phyloP scores from a whole-genome alignment of 208 protist genomes.

The Crithidia bombi region DNA sequence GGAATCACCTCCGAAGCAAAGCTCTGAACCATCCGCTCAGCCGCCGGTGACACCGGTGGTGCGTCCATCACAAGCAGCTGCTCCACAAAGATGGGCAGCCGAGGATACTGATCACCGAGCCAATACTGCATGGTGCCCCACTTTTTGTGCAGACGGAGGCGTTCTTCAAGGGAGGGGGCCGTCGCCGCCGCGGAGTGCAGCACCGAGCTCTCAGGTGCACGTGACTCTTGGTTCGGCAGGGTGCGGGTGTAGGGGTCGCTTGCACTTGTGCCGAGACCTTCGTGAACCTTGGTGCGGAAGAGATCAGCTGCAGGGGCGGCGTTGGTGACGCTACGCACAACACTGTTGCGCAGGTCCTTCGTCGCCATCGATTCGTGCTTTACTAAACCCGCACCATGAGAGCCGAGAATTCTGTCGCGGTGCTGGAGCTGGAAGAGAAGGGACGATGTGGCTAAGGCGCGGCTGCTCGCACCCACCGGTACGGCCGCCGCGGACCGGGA shows the following conservation, averaged over 20 bases:
- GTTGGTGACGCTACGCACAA: slow-evolving; percentile 35
- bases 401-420: slow-evolving; percentile 54
- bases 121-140: slow-evolving; percentile 80
- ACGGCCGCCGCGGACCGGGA: not conserved
- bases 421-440: slow-evolving; percentile 48
- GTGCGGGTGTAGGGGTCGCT: slow-evolving; percentile 80
- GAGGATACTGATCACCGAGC: slow-evolving; percentile 61
- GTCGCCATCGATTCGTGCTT: slow-evolving; percentile 63
- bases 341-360: slow-evolving; percentile 16
- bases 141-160: slow-evolving; percentile 28
- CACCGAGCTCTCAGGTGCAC: slow-evolving; percentile 63
- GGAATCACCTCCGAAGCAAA: slow-evolving; percentile 64
- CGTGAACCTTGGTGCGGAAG: slow-evolving; percentile 72
- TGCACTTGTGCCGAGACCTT: slow-evolving; percentile 77
- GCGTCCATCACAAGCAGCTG: slow-evolving; percentile 47
- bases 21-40: slow-evolving; percentile 56
- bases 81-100: slow-evolving; percentile 64
- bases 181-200: slow-evolving; percentile 28
- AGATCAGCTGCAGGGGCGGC: slow-evolving; percentile 75
- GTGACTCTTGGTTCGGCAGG: slow-evolving; percentile 70
- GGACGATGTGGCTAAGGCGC: slow-evolving; percentile 19
- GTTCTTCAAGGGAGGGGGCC: slow-evolving; percentile 66
- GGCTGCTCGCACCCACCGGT: not conserved
- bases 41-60: slow-evolving; percentile 61
- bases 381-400: slow-evolving; percentile 74